phyloP scores from a whole-genome alignment of 1,284 basidiomycete species.

The Cutaneotrichosporon cyanovorans region DNA sequence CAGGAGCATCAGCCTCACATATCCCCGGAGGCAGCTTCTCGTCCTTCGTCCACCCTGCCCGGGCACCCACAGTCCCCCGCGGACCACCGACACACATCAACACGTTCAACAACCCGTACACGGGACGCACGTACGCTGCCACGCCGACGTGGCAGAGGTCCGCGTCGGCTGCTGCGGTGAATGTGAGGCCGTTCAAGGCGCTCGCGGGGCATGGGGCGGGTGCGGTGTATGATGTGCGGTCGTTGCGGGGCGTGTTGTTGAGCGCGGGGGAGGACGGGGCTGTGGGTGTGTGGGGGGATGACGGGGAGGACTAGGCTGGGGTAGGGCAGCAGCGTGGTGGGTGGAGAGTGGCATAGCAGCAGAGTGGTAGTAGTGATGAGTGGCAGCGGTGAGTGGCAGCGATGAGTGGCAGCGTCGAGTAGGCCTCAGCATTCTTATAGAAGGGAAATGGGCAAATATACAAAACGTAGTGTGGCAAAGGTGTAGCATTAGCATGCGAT shows the following conservation, averaged over 20 bases:
- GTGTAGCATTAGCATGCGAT: too few species aligned
- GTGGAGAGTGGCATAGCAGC: neutral
- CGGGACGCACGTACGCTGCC: neutral
- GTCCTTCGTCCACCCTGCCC: neutral
- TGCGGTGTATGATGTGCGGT: conserved; percentile 46
- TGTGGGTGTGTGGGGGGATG: conserved; percentile 45
- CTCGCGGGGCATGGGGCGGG: conserved; percentile 33
- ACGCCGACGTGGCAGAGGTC: neutral
- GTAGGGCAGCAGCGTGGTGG: too few species aligned
- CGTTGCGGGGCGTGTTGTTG: conserved; percentile 39
- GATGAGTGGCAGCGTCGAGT: too few species aligned
- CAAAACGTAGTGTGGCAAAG: too few species aligned
- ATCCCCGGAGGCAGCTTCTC: neutral
- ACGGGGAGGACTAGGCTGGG: neutral
- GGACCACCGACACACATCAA: neutral
- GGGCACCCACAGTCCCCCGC: conserved; percentile 1
- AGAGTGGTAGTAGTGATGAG: too few species aligned
- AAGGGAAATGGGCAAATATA: too few species aligned
- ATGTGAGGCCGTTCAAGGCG: conserved; percentile 28
- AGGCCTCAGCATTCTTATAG: too few species aligned
- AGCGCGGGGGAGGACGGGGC: conserved; percentile 48
- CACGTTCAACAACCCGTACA: neutral
- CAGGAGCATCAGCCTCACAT: too few species aligned
- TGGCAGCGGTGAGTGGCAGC: too few species aligned
- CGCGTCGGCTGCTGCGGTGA: conserved; percentile 1